Base-by-base conservation (phyloP, 768 basidiomycete genomes). In the Mycena leptocephala region DNA sequence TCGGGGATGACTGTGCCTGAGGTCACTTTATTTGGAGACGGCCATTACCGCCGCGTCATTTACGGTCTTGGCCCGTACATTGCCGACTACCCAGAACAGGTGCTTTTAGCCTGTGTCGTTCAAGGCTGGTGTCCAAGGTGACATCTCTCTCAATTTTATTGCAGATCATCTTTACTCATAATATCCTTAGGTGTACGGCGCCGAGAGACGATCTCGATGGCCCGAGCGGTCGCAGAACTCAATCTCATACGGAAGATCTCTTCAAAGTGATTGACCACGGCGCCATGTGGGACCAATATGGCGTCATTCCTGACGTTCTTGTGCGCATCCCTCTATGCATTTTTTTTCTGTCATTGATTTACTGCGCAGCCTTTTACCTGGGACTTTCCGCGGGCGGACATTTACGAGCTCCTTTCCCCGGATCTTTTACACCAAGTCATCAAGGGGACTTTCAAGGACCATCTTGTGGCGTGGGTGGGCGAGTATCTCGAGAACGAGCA, bases 81-180 rank as follows among this genome's bases (percentile, higher is more conserved):
- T 75, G 85, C 85, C 0, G 84, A 88, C 69, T 88, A 88, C 59
- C 86, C 84, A 0, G 85, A 88, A 67, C 85, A 87, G 66, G 80
- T 74, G 1, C 64, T 83, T 3, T 66, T 86, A 0, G 79, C 83
- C 3, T 81, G 85, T 39, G 77, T 86, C 48, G 81, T 87, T 0
- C 83, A 84, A 61, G 80, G 80, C 1, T 88, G 86, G 86, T 88
- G 87, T 72, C 59, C 84, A 22, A 78, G 76, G 86, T 87, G 77
- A 11, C 76, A 62, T 69, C 32, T 22, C 16, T 22, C 14, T 56
- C 59, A 30, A 72, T 16, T 9, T 43, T 14, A 78, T 61, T 70
- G 72, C 58, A 6, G 78, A 18, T 28, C 65, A 67, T 43, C 69
- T 3, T 64, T 33, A 8, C 58, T 35, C 8, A 59, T 18, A 0